Conservation (phyloP, 1,284 basidiomycete genomes). For the Peniophora sp. region DNA sequence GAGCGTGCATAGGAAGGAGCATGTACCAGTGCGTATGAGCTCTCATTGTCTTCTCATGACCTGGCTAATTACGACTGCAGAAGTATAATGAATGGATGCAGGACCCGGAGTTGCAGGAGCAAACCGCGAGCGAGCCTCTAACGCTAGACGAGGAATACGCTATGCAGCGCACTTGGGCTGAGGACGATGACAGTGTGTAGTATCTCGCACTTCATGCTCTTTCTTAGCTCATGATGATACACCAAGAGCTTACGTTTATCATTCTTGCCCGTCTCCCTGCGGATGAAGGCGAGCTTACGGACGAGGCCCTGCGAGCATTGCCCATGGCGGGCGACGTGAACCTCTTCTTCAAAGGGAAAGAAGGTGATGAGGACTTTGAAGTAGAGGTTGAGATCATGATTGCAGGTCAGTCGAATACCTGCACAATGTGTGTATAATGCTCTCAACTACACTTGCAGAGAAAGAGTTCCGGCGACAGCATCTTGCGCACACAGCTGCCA, state of each 20-base stretch:
- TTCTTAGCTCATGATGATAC: slow-evolving; percentile 2
- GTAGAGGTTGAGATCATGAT: slow-evolving; percentile 81
- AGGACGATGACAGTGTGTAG: slow-evolving; percentile 76
- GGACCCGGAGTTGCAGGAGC: slow-evolving; percentile 61
- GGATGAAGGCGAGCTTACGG: slow-evolving; percentile 18
- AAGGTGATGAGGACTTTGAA: slow-evolving; percentile 38
- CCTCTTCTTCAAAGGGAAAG: slow-evolving; percentile 67
- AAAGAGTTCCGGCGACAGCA: slow-evolving; percentile 59
- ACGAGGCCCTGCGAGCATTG: slow-evolving; percentile 32
- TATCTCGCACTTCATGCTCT: neutral
- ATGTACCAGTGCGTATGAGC: slow-evolving; percentile 1
- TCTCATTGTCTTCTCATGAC: neutral
- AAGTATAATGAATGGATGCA: slow-evolving; percentile 93
- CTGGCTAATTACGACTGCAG: slow-evolving; percentile 27
- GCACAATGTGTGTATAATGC: neutral
- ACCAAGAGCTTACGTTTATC: slow-evolving; percentile 81
- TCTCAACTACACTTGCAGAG: no score
- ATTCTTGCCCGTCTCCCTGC: slow-evolving; percentile 45
- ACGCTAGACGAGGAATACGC: slow-evolving; percentile 80
- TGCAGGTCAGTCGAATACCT: slow-evolving; percentile 42
- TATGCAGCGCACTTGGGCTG: slow-evolving; percentile 94
- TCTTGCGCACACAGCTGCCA: slow-evolving; percentile 56
- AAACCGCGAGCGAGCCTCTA: slow-evolving; percentile 85
- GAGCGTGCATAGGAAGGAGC: neutral
- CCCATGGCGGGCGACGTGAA: slow-evolving; percentile 93